Base-by-base conservation (phyloP, 768 basidiomycete species). In the Fomitopsis pulvina region DNA sequence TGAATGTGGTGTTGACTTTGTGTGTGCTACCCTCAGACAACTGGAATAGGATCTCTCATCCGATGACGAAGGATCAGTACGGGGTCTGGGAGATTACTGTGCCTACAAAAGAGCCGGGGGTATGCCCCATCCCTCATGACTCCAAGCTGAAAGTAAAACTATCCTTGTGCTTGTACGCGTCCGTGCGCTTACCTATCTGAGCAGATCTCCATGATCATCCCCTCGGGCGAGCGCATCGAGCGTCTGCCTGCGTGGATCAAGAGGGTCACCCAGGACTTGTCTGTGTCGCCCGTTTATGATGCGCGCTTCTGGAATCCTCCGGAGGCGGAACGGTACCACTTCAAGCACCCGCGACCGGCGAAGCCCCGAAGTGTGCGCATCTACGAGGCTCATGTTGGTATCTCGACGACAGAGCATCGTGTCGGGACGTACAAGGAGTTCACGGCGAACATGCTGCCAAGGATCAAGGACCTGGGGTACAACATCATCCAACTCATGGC, bases 301-400 rank as follows among this genome's bases (percentile, higher is more conserved):
- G 90, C 92, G 18, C 83, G 91, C n/a, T 96, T 99, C 69, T 99
- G 96, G 96, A 97, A 98, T 65, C 96, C 96, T 1, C 84, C 91
- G 18, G 61, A 71, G 34, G 69, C 75, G 22, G 71, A 89, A 55
- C 71, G 63, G 42, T 96, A 97, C 71, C 71, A 73, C 25, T 95
- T 95, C 72, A 95, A 92, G 64, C 74, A 97, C 63, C 52, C 76
- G 40, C 74, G 79, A 9, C 91, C 90, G 10, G 73, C 78, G 0
- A 79, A 81, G 51, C 84, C 86, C 11, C 69, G 70, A 16, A 75
- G 83, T 29, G 64, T 83, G 39, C 83, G 85, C 55, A 93, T 99
- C 51, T 99, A 99, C 62, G 96, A 99, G 64, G 96, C 94, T 0
- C 96, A 99, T 62, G 93, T 98, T 55, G 96, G 96, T 6, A 98